Base-by-base conservation (phyloP, 2,329 filamentous ascomycete species). In the Colletotrichum tropicicola region DNA sequence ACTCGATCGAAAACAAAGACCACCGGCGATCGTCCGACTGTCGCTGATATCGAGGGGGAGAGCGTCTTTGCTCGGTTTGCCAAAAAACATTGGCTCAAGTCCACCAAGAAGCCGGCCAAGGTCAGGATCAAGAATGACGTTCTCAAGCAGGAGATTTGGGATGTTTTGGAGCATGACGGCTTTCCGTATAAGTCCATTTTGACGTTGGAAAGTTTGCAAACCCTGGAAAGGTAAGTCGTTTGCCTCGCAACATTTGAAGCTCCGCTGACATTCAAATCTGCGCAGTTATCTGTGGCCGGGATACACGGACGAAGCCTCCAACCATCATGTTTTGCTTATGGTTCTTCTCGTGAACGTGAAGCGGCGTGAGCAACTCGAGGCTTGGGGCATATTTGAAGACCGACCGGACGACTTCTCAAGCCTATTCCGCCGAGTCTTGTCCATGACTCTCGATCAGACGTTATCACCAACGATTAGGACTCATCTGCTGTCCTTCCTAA, bases 201-300 rank as follows among this genome's bases (percentile, higher is more conserved):
- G 68, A 87, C 92, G 25, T 85, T 99, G 59, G 96, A 99, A 79
- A 95, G 94, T 71, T 80, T 98, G 71, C 96, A 98, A 80, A 89
- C 94, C 43, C 80, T 99, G 64, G 96, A 99, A 77, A 92, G 87
- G 90, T 92, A 80, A 19, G 79, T 68, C 37, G 13, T 7, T 9
- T 25, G 7, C 27, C 21, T 32, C 3, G 19, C 12, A 19, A 17
- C 37, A n/a, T 17, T 13, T 6, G 5, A 15, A n/a, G 30, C n/a
- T 45, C 23, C 56, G 59, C 75, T 78, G 62, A 79, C 68, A 30
- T 3, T 27, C 10, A 13, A 32, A n/a, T 8, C 54, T 43, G 45
- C 62, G 66, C 66, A 92, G 93, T 74, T 98, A 97, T 75, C 85
- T 99, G 27, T 99, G 96, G 96, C 96, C 96, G 47, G 93, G 92